Conservation (phyloP, 768 basidiomycete species). For the Lentinula aciculospora region DNA sequence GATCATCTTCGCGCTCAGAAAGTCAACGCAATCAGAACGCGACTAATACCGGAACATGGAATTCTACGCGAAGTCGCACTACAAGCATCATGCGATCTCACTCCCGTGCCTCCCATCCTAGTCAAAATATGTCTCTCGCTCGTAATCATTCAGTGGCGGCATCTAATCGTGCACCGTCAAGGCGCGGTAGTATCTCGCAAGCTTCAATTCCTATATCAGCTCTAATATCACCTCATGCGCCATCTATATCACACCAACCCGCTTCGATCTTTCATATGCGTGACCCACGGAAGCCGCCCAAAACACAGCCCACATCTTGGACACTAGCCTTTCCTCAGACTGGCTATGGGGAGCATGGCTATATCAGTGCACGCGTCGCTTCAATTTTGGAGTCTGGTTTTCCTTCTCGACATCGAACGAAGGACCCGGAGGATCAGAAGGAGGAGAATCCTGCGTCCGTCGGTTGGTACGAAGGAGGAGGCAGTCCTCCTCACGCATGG, state of each 20-base stretch:
- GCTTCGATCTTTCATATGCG: conserved; percentile 73
- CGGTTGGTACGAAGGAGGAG: conserved; percentile 15
- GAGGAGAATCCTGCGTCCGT: neutral
- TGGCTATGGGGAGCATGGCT: conserved; percentile 8
- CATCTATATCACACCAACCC: conserved; percentile 46
- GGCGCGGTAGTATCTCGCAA: conserved; percentile 55
- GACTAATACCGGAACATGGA: conserved; percentile 38
- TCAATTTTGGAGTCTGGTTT: neutral
- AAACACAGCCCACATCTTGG: conserved; percentile 58
- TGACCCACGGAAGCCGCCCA: conserved; percentile 65
- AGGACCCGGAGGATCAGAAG: conserved; percentile 22
- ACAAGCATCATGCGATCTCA: conserved; percentile 16
- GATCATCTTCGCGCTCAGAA: conserved; percentile 29
- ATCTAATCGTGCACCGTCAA: conserved; percentile 28
- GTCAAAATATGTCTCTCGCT: conserved; percentile 15
- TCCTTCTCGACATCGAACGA: conserved; percentile 6
- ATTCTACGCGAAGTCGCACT: conserved; percentile 33
- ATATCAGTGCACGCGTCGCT: neutral
- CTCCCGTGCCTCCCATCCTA: conserved; percentile 28
- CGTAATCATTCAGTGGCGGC: conserved; percentile 18
- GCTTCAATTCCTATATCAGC: conserved; percentile 78
- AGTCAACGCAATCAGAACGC: conserved; percentile 28
- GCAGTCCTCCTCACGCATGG: conserved; percentile 44
- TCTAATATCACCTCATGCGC: conserved; percentile 72
- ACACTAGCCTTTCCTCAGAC: conserved; percentile 39